These are phyloP conservation scores for Acacia crassicarpa DNA, from an alignment of 306 rosid genomes.

Conservation along the genomic window DNA sequence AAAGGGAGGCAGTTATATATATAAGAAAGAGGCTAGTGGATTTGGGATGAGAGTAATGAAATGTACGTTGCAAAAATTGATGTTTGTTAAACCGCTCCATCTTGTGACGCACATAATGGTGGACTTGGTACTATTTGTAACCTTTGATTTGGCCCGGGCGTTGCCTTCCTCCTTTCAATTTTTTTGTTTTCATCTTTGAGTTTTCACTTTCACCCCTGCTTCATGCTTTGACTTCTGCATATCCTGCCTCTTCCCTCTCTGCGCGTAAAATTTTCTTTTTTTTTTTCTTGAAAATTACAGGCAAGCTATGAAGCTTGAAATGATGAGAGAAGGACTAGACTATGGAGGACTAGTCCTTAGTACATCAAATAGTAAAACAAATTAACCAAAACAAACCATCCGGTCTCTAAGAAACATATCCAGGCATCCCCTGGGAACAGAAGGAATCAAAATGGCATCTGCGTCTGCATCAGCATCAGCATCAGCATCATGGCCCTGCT, in stretches of 20 bases:
- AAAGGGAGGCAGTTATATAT: background rate
- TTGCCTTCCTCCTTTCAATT: slow-evolving; percentile 14
- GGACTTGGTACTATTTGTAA: slow-evolving; percentile 30
- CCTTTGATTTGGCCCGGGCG: slow-evolving; percentile 34
- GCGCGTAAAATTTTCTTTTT: background rate
- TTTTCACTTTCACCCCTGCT: slow-evolving; percentile 34
- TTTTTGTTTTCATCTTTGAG: slow-evolving; percentile 12
- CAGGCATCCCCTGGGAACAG: no score
- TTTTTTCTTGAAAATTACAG: no score
- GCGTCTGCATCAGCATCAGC: no score
- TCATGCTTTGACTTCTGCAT: slow-evolving; percentile 26
- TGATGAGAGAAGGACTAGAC: no score
- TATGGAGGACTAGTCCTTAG: no score
- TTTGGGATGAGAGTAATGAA: background rate
- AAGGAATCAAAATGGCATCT: no score
- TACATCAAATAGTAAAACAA: no score
- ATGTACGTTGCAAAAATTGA: slow-evolving; percentile 14
- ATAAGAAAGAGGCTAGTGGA: background rate
- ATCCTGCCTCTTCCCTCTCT: background rate
- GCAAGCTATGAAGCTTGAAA: no score
- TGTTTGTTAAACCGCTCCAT: slow-evolving; percentile 81
- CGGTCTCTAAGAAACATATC: no score
- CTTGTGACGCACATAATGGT: slow-evolving; percentile 32
- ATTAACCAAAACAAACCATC: no score
- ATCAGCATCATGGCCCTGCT: no score